Percentiles rank a stretch among this genome's conserved stretches.
Evolutionary conservation across 495 filamentous ascomycete species (phyloP).

Genomic region (Cudoniella acicularis): DNA sequence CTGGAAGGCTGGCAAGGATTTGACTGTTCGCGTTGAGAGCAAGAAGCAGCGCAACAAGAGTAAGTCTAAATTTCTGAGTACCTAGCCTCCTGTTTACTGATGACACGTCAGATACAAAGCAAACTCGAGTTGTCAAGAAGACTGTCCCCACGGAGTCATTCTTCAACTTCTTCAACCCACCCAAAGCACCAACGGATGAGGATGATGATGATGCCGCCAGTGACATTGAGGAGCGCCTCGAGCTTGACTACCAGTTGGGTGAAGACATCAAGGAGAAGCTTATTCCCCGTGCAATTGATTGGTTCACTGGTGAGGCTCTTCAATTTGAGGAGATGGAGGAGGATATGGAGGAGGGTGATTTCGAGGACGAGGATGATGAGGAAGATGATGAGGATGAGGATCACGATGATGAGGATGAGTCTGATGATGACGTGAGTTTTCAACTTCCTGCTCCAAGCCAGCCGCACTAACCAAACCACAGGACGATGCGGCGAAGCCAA

Average conservation of each 20-base stretch:
- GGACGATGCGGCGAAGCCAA: conserved; percentile 95
- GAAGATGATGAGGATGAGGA: conserved; percentile 92
- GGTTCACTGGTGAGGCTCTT: conserved; percentile 98
- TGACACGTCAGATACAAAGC: conserved; percentile 97
- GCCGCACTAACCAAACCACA: conserved; percentile 32
- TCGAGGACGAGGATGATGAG: conserved; percentile 87
- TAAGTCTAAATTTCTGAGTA: conserved; percentile 41
- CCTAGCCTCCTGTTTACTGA: background rate
- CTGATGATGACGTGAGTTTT: conserved; percentile 86
- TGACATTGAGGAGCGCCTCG: conserved; percentile 95
- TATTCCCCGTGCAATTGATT: conserved; percentile 97
- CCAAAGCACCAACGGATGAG: conserved; percentile 74
- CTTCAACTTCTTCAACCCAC: conserved; percentile 99
- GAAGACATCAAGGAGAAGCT: conserved; percentile 99
- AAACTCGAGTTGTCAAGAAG: conserved; percentile 98
- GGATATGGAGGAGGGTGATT: conserved; percentile 77
- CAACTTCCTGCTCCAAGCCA: conserved; percentile 1
- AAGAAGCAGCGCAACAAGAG: conserved; percentile 99
- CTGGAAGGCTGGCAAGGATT: conserved; percentile 90
- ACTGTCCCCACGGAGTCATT: conserved; percentile 98
- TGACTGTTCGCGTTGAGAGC: conserved; percentile 91
- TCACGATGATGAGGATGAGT: conserved; percentile 80
- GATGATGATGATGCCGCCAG: conserved; percentile 75
- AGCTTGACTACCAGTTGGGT: conserved; percentile 97
- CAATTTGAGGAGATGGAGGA: conserved; percentile 95